Base-by-base conservation (phyloP, 75 land plant species). In the Pinus tabuliformis region DNA sequence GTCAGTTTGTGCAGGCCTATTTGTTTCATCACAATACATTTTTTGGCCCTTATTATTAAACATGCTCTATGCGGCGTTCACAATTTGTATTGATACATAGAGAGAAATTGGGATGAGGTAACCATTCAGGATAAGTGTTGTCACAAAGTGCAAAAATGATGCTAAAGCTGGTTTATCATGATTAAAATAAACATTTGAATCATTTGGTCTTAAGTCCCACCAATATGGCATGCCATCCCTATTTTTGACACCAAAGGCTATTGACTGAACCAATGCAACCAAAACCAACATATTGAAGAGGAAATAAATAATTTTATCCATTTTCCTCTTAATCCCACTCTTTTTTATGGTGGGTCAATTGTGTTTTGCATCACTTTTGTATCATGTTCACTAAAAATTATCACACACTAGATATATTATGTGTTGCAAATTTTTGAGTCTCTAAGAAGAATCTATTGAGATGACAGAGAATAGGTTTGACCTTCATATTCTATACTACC, bases 61-160 rank as follows among this genome's bases (percentile, higher is more conserved):
- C 21, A 45, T 75, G 12, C 91, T 95, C 80, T 94, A 94, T 57
- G 90, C 75, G n/a, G 91, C 84, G 78, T 92, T 93, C 45, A 94
- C 97, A 30, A 94, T 78, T 84, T 94, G 92, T 77, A 94, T 84
- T 14, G 97, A 94, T 6, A 94, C 89, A 84, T 94, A 94, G 3
- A 94, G 85, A 3, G 97, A 87, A 59, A 94, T 94, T 36, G 97
- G 94, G 74, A 94, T 94, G 21, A 94, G 81, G 74, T 94, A 94
- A 54, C 97, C 97, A 77, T 91, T 91, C 11, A 91, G 83, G 2
- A 94, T 91, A 22, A 91, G 87, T 61, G 91, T 89, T 71, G 88
- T 91, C 59, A 91, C 72, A 54, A 89, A 65, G 79, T 89, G 91
- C 16, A 73, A 74, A 72, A 92, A 4, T 11, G 83, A 90, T 28